Base-by-base conservation (phyloP, 768 basidiomycete species). In the Rhizopogon salebrosus region DNA sequence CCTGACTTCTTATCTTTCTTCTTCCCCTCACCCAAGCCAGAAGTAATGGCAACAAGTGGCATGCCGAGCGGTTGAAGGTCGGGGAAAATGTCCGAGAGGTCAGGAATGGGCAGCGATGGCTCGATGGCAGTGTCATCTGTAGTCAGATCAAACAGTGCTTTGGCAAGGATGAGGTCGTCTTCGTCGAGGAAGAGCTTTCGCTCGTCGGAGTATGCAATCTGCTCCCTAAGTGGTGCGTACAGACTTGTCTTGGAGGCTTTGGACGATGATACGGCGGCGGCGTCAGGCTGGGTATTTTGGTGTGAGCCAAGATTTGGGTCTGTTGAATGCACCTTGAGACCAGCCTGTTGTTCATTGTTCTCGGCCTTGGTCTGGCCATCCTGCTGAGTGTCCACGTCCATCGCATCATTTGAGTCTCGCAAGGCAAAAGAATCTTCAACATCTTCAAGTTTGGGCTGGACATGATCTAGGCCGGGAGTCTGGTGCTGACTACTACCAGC, bases 11-110 rank as follows among this genome's bases (percentile, higher is more conserved):
- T 77, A 58, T 83, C 85, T 1, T 68, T 62, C 53, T 81, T 86
- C 36, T 78, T 77, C 49, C 79, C 80, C 65, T 74, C 85, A 67
- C 41, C 63, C 52, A 60, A 58, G n/a, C 66, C 59, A 23, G 68
- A 57, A 59, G 60, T 57, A n/a, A n/a, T n/a, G n/a, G n/a, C n/a
- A 20, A 72, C 62, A 50, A 86, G 84, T 29, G 82, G 69, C 49
- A 89, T 71, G 10, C 71, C 72, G 37, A 82, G 73, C 10, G 83
- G 78, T 31, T 80, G 80, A 10, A 95, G 77, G 52, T 97, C 95
- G 0, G 94, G 92, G 65, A 97, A 97, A 38, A 98, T 80, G 29
- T 80, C 77, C 2, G 79, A 76, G 23, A 87, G 71, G 56, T 84
- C 83, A 42, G 75, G 60, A 50, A 77, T 64, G 20, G 69, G 64